phyloP scores from a whole-genome alignment of 768 basidiomycete species.

The Mycena latifolia region DNA sequence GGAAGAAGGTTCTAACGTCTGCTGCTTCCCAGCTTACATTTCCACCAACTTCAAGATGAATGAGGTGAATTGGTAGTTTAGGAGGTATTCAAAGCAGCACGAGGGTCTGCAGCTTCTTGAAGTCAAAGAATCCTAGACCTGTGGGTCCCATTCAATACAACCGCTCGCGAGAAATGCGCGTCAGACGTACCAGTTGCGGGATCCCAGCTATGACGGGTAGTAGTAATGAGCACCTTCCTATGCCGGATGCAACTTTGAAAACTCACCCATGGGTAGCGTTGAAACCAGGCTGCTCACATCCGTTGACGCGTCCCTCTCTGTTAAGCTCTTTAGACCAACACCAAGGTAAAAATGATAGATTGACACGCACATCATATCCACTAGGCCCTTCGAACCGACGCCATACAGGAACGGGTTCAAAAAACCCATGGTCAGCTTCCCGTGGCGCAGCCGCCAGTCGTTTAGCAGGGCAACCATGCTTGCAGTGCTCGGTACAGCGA shows the following conservation, averaged over 20 bases:
- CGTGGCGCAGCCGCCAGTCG: slow-evolving; percentile 50
- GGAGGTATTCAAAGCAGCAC: no score
- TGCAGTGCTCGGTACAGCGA: slow-evolving; percentile 50
- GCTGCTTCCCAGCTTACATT: no score
- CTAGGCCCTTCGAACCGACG: slow-evolving; percentile 40
- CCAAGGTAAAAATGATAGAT: slow-evolving; percentile 46
- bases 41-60: no score
- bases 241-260: slow-evolving; percentile 1
- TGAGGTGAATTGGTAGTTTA: no score
- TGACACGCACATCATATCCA: slow-evolving; percentile 55
- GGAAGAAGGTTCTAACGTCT: no score
- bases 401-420: slow-evolving; percentile 55
- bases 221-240: neutral
- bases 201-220: slow-evolving; percentile 31
- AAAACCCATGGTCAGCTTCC: slow-evolving; percentile 52
- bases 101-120: slow-evolving; percentile 43
- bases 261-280: slow-evolving; percentile 26
- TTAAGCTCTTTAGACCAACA: neutral
- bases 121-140: slow-evolving; percentile 54
- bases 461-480: slow-evolving; percentile 56
- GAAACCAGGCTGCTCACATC: slow-evolving; percentile 45
- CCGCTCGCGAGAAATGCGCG: neutral
- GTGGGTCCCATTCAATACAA: neutral
- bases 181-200: slow-evolving; percentile 45
- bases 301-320: slow-evolving; percentile 48